Conservation (phyloP, 345 rosid genomes). For the Acer saccharum region DNA sequence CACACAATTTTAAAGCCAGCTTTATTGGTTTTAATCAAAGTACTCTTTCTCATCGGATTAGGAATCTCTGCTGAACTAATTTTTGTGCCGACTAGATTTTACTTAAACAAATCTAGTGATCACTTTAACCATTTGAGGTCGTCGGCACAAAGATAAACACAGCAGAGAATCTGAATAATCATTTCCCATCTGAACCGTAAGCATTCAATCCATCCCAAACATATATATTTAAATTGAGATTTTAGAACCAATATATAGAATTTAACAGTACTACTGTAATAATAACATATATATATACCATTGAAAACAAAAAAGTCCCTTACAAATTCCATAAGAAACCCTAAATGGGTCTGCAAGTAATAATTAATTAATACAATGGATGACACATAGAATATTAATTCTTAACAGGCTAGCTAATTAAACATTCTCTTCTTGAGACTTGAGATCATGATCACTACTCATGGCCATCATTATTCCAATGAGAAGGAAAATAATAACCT, state of each 20-base stretch:
- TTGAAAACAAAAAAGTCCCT: constrained; percentile 6
- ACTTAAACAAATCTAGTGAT: no score
- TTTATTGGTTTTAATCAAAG: neutral
- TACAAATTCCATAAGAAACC: constrained; percentile 27
- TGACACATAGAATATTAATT: constrained; percentile 7
- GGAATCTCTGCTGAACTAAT: no score
- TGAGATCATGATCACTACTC: neutral
- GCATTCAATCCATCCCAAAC: neutral
- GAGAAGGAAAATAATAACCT: constrained; percentile 29
- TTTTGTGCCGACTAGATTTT: no score
- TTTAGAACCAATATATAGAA: neutral
- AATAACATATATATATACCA: constrained; percentile 11
- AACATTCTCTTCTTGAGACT: constrained; percentile 25
- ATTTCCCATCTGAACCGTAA: no score
- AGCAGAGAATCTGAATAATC: no score
- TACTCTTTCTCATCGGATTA: neutral
- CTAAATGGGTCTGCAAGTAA: constrained; percentile 19
- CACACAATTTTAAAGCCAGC: neutral
- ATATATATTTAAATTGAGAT: neutral
- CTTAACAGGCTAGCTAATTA: constrained; percentile 9
- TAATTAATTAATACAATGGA: no score
- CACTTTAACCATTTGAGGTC: no score
- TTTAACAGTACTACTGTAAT: neutral
- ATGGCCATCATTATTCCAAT: constrained; percentile 29
- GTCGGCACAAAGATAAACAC: no score